phyloP scores from a whole-genome alignment of 148 eudicot genomes.

The Rhododendron ovatum region DNA sequence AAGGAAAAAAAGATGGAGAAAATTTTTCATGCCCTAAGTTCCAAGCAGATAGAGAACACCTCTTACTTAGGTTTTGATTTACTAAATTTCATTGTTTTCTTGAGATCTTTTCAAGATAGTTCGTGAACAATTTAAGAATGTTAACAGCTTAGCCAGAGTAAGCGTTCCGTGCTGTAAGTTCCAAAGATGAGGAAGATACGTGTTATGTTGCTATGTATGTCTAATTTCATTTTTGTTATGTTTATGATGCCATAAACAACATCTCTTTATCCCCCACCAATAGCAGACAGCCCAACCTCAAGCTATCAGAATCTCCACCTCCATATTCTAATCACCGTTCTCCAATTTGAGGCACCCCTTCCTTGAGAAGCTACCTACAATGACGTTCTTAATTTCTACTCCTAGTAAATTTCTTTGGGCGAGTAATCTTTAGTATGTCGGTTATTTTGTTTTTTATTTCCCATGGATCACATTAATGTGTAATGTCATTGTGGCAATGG shows the following conservation, averaged over 20 bases:
- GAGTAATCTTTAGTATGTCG: background rate
- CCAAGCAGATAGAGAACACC: background rate
- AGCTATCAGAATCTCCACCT: background rate
- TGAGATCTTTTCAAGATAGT: background rate
- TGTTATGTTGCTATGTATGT: background rate
- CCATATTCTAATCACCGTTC: background rate
- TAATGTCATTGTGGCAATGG: background rate
- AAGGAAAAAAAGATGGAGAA: background rate
- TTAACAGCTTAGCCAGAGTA: background rate
- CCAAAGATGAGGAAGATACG: background rate
- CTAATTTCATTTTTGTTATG: background rate
- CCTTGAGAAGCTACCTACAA: background rate
- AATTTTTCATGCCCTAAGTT: background rate
- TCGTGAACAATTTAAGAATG: background rate
- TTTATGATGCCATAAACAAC: background rate
- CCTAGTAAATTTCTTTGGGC: background rate
- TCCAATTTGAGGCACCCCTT: background rate
- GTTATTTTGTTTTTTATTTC: background rate
- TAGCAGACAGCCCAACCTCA: background rate
- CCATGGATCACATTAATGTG: background rate
- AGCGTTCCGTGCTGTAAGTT: background rate
- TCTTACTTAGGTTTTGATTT: background rate
- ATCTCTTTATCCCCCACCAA: background rate
- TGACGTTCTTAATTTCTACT: background rate
- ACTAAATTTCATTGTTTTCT: too few species aligned